Conservation (phyloP, 345 rosid genomes). For the Psidium friedrichsthalianum region DNA sequence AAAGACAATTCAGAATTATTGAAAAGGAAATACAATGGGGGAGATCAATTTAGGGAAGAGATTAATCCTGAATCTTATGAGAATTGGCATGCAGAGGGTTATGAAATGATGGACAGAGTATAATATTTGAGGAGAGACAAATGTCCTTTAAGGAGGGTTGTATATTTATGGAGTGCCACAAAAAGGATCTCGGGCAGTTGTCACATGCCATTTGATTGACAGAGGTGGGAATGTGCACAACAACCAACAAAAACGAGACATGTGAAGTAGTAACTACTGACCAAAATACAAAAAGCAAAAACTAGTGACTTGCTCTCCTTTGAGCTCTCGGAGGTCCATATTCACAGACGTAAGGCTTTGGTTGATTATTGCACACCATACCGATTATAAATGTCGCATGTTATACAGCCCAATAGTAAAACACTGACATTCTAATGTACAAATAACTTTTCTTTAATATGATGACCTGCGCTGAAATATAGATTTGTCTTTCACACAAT, state of each 20-base stretch:
- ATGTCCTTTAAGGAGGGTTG: neutral
- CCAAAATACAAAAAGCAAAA: neutral
- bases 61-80: neutral
- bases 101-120: neutral
- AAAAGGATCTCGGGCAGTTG: neutral
- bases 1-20: neutral
- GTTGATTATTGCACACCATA: neutral
- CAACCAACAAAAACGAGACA: neutral
- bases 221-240: neutral
- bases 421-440: neutral
- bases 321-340: neutral
- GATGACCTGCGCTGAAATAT: neutral
- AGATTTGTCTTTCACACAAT: neutral
- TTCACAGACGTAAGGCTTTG: neutral
- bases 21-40: neutral
- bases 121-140: neutral
- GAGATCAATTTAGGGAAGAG: neutral
- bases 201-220: neutral
- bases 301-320: neutral
- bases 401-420: neutral
- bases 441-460: neutral
- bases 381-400: neutral
- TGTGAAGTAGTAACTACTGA: neutral
- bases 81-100: neutral
- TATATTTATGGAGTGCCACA: neutral